Evolutionary conservation across 257 asterid genomes (phyloP).

Genomic region (Solanum tarijense): DNA sequence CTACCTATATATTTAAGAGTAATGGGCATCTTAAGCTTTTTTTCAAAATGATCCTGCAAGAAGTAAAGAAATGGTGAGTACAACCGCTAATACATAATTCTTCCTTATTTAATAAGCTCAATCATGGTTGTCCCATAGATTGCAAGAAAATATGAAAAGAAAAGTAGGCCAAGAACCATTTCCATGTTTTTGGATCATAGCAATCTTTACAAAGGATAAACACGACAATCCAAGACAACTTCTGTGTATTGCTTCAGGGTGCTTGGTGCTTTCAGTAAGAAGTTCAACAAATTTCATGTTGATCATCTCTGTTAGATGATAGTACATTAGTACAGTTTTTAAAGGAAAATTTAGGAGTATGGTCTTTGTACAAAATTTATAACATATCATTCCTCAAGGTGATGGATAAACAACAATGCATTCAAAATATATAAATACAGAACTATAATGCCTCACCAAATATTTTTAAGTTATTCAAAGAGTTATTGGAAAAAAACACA

Average conservation of each 20-base stretch:
- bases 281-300: background rate
- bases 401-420: background rate
- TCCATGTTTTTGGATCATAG: background rate
- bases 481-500: background rate
- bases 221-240: background rate
- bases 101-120: background rate
- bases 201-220: background rate
- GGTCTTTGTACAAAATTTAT: background rate
- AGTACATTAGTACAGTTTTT: background rate
- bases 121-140: background rate
- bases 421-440: background rate
- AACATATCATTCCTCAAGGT: background rate
- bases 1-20: slow-evolving; percentile 42
- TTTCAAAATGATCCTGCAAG: slow-evolving; percentile 33
- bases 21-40: slow-evolving; percentile 11
- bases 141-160: background rate
- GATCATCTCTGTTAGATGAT: background rate
- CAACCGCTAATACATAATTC: background rate
- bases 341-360: background rate
- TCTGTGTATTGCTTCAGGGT: background rate
- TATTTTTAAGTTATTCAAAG: background rate
- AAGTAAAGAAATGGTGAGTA: slow-evolving; percentile 3
- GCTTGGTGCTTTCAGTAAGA: background rate
- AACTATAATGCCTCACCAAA: background rate
- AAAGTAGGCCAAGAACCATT: background rate